These are phyloP conservation scores for Stephania japonica DNA, from an alignment of 164 flowering plant species.

Conservation along the genomic window DNA sequence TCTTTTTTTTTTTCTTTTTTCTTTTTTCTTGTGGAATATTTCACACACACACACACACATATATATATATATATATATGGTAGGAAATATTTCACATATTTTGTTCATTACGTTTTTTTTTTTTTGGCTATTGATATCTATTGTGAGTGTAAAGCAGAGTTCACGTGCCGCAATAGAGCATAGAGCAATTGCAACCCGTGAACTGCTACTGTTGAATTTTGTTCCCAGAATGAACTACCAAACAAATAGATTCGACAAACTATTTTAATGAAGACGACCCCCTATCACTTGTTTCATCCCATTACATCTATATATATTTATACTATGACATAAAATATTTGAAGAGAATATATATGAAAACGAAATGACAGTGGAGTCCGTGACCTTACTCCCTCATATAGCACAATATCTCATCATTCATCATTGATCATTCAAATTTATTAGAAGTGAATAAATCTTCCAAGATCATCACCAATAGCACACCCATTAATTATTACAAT, in stretches of 20 bases:
- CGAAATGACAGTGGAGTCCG: background rate
- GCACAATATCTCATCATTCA: background rate
- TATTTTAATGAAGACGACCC: background rate
- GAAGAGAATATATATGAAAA: background rate
- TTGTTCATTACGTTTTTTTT: no score
- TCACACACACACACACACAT: no score
- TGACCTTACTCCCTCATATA: background rate
- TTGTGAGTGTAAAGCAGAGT: background rate
- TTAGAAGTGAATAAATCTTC: background rate
- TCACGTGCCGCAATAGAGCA: background rate
- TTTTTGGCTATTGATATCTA: no score
- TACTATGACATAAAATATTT: no score
- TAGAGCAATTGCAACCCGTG: slow-evolving; percentile 5
- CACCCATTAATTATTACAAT: background rate
- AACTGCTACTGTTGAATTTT: background rate
- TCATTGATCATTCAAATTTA: background rate
- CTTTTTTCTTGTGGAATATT: no score
- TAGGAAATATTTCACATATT: no score
- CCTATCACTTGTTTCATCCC: background rate
- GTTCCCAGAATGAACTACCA: slow-evolving; percentile 1
- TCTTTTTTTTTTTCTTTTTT: no score
- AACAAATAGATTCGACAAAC: slow-evolving; percentile 7
- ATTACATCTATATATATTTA: background rate
- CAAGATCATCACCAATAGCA: background rate
- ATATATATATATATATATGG: no score